These are phyloP conservation scores for Pythium guiyangense DNA, from an alignment of 352 stramenopile species.

Conservation along the genomic window DNA sequence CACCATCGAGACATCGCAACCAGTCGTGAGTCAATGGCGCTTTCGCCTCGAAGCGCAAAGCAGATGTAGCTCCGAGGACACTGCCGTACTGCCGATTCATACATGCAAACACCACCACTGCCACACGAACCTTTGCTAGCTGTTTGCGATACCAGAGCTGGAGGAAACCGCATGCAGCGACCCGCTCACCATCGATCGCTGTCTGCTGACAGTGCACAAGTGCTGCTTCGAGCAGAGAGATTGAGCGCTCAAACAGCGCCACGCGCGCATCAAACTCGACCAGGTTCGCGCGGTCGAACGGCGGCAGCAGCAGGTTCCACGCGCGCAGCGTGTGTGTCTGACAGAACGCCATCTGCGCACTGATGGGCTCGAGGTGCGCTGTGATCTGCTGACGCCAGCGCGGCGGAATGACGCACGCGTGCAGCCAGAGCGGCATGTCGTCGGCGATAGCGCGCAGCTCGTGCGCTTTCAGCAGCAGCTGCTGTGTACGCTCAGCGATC, in stretches of 20 bases:
- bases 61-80: too few species aligned
- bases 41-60: too few species aligned
- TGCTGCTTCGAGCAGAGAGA: slow-evolving; percentile 19
- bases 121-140: slow-evolving; percentile 16
- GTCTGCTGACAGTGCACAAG: slow-evolving; percentile 29
- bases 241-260: slow-evolving; percentile 22
- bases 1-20: too few species aligned
- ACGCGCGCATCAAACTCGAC: slow-evolving; percentile 37
- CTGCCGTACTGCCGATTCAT: too few species aligned
- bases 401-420: slow-evolving; percentile 30
- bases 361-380: slow-evolving; percentile 25
- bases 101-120: too few species aligned
- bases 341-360: slow-evolving; percentile 35
- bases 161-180: slow-evolving; percentile 31
- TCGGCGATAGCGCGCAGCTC: slow-evolving; percentile 28
- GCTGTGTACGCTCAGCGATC: slow-evolving; percentile 26
- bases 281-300: slow-evolving; percentile 33
- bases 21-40: too few species aligned
- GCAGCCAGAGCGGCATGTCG: slow-evolving; percentile 38
- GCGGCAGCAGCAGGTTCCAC: slow-evolving; percentile 37
- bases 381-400: slow-evolving; percentile 36
- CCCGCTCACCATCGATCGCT: slow-evolving; percentile 22
- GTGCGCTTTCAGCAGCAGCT: slow-evolving; percentile 26
- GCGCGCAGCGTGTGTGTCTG: slow-evolving; percentile 21
- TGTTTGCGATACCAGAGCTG: slow-evolving; percentile 40